phyloP scores from a whole-genome alignment of 1,284 basidiomycete species.

The Gymnopus androsaceus region DNA sequence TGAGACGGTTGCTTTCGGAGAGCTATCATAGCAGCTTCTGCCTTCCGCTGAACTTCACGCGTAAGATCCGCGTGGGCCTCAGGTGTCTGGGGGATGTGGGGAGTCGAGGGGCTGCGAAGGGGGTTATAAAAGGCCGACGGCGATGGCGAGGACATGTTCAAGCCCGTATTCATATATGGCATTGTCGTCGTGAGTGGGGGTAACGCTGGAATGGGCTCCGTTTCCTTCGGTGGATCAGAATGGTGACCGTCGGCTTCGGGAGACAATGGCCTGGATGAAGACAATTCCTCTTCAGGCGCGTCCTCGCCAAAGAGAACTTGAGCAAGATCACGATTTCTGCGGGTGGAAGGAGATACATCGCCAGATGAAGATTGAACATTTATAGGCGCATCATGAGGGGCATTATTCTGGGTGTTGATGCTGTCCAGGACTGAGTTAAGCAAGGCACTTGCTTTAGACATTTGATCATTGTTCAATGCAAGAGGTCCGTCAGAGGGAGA shows the following conservation, averaged over 20 bases:
- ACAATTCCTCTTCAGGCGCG: background rate
- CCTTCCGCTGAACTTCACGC: constrained; percentile 67
- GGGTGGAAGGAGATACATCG: constrained; percentile 52
- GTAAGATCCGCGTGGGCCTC: constrained; percentile 55
- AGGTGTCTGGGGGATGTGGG: constrained; percentile 40
- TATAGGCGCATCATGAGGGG: constrained; percentile 19
- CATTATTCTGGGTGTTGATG: constrained; percentile 45
- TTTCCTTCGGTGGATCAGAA: background rate
- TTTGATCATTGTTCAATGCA: constrained; percentile 42
- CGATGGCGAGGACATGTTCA: constrained; percentile 26
- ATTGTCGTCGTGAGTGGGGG: background rate
- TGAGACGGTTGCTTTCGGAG: constrained; percentile 62
- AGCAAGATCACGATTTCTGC: constrained; percentile 69
- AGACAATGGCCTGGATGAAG: background rate
- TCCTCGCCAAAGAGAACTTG: constrained; percentile 67
- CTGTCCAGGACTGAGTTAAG: constrained; percentile 70
- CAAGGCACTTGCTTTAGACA: constrained; percentile 61
- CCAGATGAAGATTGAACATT: constrained; percentile 28
- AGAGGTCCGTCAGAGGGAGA: constrained; percentile 17
- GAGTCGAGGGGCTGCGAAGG: constrained; percentile 41
- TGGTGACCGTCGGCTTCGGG: background rate
- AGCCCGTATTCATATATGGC: constrained; percentile 7
- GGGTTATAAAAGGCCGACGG: constrained; percentile 28
- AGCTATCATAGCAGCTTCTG: constrained; percentile 69
- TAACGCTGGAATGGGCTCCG: background rate